phyloP scores from a whole-genome alignment of 306 rosid genomes.

The Acacia confusa region DNA sequence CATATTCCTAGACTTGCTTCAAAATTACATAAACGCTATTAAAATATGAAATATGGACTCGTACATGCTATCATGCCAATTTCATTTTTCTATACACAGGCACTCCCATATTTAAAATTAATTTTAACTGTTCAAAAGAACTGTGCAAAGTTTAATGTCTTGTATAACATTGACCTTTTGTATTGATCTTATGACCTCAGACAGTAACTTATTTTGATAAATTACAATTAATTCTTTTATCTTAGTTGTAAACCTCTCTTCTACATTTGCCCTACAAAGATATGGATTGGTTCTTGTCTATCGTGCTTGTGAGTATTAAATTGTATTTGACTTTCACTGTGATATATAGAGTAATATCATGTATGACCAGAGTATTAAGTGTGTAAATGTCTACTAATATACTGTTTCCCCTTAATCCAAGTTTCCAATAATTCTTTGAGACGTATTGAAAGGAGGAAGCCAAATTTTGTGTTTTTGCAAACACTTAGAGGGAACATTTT shows the following conservation, averaged over 20 bases:
- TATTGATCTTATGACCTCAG: neutral
- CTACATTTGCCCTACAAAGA: neutral
- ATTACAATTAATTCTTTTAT: neutral
- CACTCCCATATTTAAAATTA: neutral
- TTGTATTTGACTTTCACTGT: neutral
- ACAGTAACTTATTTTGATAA: neutral
- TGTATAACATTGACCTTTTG: neutral
- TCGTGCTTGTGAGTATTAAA: neutral
- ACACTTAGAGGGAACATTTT: neutral
- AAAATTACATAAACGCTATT: neutral
- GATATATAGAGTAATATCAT: neutral
- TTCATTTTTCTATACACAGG: neutral
- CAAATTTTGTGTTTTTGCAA: neutral
- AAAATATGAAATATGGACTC: neutral
- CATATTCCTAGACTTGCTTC: neutral
- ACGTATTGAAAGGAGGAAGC: neutral
- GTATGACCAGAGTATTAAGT: neutral
- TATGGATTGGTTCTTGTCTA: neutral
- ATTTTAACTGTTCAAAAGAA: neutral
- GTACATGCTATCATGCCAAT: neutral
- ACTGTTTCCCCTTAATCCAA: conserved; percentile 5
- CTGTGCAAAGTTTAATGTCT: neutral
- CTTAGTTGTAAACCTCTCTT: neutral
- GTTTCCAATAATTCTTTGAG: neutral
- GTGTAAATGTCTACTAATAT: neutral